These are phyloP conservation scores for Plantago coronopus DNA, from an alignment of 305 asterid species.

Conservation along the genomic window DNA sequence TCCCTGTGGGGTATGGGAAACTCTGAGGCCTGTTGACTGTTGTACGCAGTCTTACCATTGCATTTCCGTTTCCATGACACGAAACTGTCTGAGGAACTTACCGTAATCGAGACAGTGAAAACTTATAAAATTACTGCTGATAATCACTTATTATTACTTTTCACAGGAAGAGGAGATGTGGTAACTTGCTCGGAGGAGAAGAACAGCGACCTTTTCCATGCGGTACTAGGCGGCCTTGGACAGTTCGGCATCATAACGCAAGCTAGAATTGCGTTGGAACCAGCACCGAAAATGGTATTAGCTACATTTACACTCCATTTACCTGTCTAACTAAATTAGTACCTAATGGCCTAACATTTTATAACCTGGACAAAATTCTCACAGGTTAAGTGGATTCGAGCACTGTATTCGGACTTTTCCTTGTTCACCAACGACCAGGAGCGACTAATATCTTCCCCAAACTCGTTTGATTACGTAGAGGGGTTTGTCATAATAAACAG, in stretches of 20 bases:
- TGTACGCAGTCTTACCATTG: no score
- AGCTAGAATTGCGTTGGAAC: slow-evolving; percentile 77
- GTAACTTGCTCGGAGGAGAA: slow-evolving; percentile 65
- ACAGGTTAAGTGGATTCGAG: slow-evolving; percentile 94
- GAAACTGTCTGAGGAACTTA: no score
- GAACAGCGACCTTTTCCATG: slow-evolving; percentile 71
- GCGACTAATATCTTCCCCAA: slow-evolving; percentile 49
- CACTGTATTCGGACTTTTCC: slow-evolving; percentile 70
- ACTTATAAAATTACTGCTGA: neutral
- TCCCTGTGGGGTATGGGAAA: no score
- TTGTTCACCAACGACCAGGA: slow-evolving; percentile 73
- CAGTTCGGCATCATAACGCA: slow-evolving; percentile 84
- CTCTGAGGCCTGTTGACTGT: no score
- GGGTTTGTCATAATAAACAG: slow-evolving; percentile 74
- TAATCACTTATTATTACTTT: slow-evolving; percentile 5
- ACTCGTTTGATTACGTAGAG: slow-evolving; percentile 71
- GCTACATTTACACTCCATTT: no score
- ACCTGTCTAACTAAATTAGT: no score
- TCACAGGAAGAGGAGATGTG: slow-evolving; percentile 75
- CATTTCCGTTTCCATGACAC: neutral
- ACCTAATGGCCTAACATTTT: neutral
- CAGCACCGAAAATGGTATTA: slow-evolving; percentile 72
- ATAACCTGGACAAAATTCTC: slow-evolving; percentile 7
- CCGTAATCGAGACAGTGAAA: no score
- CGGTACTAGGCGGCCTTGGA: slow-evolving; percentile 91